Evolutionary conservation across 805 yeast species (phyloP), one percentile per base, ranked within the genome.

Genomic region (Myxozyma neglecta): DNA sequence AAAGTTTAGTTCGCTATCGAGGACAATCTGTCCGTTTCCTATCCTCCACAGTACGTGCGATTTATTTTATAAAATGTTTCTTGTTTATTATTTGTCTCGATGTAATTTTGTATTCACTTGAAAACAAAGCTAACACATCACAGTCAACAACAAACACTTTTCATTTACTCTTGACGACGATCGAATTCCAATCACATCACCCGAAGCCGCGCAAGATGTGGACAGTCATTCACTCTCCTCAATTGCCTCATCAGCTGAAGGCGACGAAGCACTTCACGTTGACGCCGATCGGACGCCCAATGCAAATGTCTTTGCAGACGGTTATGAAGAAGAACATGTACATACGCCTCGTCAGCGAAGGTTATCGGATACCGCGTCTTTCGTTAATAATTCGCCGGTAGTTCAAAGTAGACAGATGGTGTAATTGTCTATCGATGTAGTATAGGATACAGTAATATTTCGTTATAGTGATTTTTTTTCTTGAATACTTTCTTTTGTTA

Each of bases 131-230:
- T 24, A 24, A 14, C 20, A 42, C 10, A 5, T 5, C 20, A 43
- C 24, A 43, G 47, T 35, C 36, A 34, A 14, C 16, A 37, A 49
- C 49, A 45, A 32, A 8, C 55, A 34, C 32, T 47, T 37, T 18
- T 43, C 59, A 1, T 44, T 32, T 6, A 24, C 47, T 6, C 6
- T 29, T 9, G 59, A 57, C 34, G 65, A 61, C 16, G 65, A 61
- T 36, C 56, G 46, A 40, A 11, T 61, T 34, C 65, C 65, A 16
- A 61, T 61, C 34, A 57, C 59, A 10, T 43, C 59, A 11, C 59
- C 61, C 1, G 60, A 56, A 1, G 45, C 56, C 13, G 5, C 47
- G 29, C 29, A 5, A 20, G 35, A 24, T n/a, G 6, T 14, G 39
- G 61, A 57, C 42, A 37, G 16, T 13, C 56, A 57, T 49, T 3